Evolutionary conservation across 495 filamentous ascomycete species (phyloP).

Genomic region (Penicillium longicatenatum): DNA sequence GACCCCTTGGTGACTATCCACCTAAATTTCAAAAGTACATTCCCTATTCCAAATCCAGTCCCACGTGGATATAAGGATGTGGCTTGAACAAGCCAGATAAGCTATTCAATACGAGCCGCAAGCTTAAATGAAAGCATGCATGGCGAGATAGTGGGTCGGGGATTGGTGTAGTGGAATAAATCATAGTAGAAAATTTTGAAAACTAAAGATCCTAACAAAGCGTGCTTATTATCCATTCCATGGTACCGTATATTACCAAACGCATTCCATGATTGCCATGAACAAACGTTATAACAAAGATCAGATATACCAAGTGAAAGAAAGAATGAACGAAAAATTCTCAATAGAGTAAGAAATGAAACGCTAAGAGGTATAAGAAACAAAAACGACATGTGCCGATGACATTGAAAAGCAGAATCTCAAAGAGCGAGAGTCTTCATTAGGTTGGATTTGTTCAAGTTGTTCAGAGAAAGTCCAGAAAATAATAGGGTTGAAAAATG

Average conservation of each 20-base stretch:
- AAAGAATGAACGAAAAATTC: background rate
- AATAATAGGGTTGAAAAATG: conserved; percentile 13
- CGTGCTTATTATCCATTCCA: background rate
- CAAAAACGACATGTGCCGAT: background rate
- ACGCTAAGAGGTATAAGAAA: conserved; percentile 2
- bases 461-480: conserved; percentile 21
- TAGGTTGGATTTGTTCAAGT: conserved; percentile 16
- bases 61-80: conserved; percentile 8
- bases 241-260: background rate
- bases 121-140: too few species aligned
- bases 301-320: background rate
- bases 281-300: background rate
- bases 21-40: too few species aligned
- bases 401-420: background rate
- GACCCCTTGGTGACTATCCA: conserved; percentile 1
- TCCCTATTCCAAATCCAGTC: background rate
- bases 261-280: background rate
- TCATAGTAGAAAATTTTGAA: too few species aligned
- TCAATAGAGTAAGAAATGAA: background rate
- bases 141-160: too few species aligned
- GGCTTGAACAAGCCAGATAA: too few species aligned
- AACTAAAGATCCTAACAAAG: background rate
- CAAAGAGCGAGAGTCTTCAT: conserved; percentile 13
- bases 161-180: background rate
- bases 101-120: too few species aligned